Conservation (phyloP, 2,329 filamentous ascomycete genomes). For the Nemania sp. region DNA sequence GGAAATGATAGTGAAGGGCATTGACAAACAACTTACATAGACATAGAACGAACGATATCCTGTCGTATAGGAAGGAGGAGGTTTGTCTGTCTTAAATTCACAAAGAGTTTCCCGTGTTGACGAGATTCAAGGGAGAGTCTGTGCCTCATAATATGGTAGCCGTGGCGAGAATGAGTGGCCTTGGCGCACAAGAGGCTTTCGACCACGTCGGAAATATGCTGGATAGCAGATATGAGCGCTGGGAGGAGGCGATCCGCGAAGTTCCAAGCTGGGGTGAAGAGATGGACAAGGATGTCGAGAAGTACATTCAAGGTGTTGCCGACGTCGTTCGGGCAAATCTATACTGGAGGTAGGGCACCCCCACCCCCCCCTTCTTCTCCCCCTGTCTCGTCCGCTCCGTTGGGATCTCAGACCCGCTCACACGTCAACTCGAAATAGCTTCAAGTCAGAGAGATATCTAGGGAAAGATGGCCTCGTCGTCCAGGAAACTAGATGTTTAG, state of each 20-base stretch:
- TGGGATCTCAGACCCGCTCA: not conserved
- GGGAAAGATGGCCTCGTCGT: conserved; percentile 10
- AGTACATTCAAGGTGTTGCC: conserved; percentile 16
- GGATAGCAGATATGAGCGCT: conserved; percentile 15
- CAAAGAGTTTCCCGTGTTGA: not conserved
- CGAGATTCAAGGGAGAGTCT: conserved; percentile 5
- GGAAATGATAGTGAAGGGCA: not conserved
- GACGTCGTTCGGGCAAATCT: conserved; percentile 21
- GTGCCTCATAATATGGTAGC: conserved; percentile 29
- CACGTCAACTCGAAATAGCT: conserved; percentile 1
- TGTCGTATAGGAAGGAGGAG: conserved; percentile 27
- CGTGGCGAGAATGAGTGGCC: conserved; percentile 19
- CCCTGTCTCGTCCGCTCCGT: not conserved
- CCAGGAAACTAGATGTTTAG: conserved; percentile 10
- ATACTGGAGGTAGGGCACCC: conserved; percentile 21
- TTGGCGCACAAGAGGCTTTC: conserved; percentile 24
- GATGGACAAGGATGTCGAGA: conserved; percentile 4
- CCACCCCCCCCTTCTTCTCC: not conserved
- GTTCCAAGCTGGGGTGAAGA: conserved; percentile 20
- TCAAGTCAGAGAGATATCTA: conserved; percentile 18
- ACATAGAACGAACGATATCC: conserved; percentile 23
- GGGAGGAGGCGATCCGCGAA: conserved; percentile 10
- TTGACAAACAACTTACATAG: not conserved
- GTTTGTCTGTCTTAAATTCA: not conserved
- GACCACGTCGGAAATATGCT: conserved; percentile 22